Base-by-base conservation (phyloP, 225 moss, liverwort and hornwort genomes). In the Physcomitrium patens region DNA sequence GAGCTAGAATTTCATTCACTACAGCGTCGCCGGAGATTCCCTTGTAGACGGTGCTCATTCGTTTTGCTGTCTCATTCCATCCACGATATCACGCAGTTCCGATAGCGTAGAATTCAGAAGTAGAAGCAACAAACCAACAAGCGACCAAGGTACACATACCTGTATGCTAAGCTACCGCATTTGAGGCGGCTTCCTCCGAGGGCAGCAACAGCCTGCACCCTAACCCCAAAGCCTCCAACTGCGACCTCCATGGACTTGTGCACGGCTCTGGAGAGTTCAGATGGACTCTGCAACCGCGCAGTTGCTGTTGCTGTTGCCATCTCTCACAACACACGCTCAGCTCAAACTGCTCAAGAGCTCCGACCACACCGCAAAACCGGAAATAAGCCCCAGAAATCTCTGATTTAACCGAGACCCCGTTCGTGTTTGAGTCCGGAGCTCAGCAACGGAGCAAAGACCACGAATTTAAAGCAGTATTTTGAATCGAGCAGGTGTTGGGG, bases 251-350 rank as follows among this genome's bases (percentile, higher is more conserved):
- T 44, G 50, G n/a, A 75, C 46, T 63, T 80, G 80, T 68, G 31
- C 48, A 44, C 48, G 6, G 49, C 43, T 27, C 55, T 74, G 61
- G 50, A 58, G 44, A 67, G 66, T 23, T 78, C 60, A 3, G 57
- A 24, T 41, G 63, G 73, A 27, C 50, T 61, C 18, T 57, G 74
- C 74, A 69, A 61, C 68, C 31, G 74, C 55, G 68, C 68, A 61
- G 65, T 45, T 17, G 47, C 55, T 12, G 73, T 45, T 24, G 55
- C 55, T 12, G 57, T 37, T 49, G 80, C 75, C 80, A 75, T 80
- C 22, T 4, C 76, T 27, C 63, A 26, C n/a, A 67, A 49, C 22
- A 12, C 50, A 15, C 13, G 24, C 67, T 15, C 24, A 8, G 47
- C 46, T 16, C 58, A 10, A 5, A 52, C 72, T 13, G 31, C 31